Evolutionary conservation across 1,139 yeast genomes (phyloP).

Genomic region (Sugiyamaella xylanicola): DNA sequence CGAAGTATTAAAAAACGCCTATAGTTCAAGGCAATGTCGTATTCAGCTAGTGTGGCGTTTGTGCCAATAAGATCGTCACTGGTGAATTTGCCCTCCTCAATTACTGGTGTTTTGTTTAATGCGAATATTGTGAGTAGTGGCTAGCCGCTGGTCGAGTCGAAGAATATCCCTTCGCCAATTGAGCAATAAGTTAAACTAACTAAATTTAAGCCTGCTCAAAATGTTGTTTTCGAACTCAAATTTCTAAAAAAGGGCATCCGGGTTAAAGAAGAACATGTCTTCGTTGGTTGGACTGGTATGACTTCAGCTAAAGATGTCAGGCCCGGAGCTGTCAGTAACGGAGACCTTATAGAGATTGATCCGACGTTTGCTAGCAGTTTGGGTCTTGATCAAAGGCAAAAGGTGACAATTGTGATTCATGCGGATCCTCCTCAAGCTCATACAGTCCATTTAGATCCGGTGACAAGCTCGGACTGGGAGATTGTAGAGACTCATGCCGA

Average conservation of each 20-base stretch:
- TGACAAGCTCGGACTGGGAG: slow-evolving; percentile 85
- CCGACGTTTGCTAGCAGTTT: slow-evolving; percentile 53
- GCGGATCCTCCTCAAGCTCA: slow-evolving; percentile 54
- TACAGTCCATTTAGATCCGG: slow-evolving; percentile 76
- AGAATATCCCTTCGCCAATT: no score
- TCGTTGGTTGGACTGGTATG: slow-evolving; percentile 88
- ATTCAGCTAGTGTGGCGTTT: slow-evolving; percentile 12
- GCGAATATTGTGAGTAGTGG: slow-evolving; percentile 13
- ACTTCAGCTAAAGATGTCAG: slow-evolving; percentile 40
- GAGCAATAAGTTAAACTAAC: slow-evolving; percentile 1
- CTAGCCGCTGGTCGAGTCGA: not conserved
- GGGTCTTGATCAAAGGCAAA: slow-evolving; percentile 49
- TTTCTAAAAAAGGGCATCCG: slow-evolving; percentile 43
- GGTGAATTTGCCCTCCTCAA: slow-evolving; percentile 13
- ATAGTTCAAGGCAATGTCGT: slow-evolving; percentile 9
- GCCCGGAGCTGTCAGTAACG: slow-evolving; percentile 44
- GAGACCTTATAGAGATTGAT: slow-evolving; percentile 52
- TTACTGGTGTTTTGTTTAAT: slow-evolving; percentile 13
- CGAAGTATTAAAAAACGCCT: no score
- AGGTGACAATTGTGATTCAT: slow-evolving; percentile 46
- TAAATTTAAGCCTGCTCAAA: slow-evolving; percentile 50
- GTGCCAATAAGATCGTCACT: slow-evolving; percentile 11
- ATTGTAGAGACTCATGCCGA: slow-evolving; percentile 81
- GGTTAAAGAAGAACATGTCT: slow-evolving; percentile 42
- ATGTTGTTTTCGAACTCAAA: slow-evolving; percentile 56